Percentiles rank a stretch among this genome's conserved stretches.
phyloP scores from a whole-genome alignment of 2,329 filamentous ascomycete species.

The Aspergillus proliferans region DNA sequence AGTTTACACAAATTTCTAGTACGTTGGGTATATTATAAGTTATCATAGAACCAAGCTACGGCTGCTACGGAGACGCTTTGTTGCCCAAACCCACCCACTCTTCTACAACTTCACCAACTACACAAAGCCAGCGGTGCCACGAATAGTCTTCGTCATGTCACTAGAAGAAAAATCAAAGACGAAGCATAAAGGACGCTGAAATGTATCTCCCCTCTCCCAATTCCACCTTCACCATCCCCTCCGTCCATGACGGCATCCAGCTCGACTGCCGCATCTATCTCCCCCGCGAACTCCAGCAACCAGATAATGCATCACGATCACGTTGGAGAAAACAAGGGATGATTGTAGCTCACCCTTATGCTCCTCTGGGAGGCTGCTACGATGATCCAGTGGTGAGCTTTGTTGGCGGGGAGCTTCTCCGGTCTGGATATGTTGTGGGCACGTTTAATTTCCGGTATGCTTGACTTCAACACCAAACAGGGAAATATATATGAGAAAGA shows the following conservation, averaged over 20 bases:
- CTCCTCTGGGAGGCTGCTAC: constrained; percentile 74
- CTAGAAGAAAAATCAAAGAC: background rate
- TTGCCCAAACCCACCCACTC: too few relatives aligned
- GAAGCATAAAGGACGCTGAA: background rate
- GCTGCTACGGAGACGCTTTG: too few relatives aligned
- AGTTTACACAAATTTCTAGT: too few relatives aligned
- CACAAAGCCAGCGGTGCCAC: too few relatives aligned
- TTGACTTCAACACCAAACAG: background rate
- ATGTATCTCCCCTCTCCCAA: constrained; percentile 31
- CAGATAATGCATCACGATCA: constrained; percentile 8
- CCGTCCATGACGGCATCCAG: constrained; percentile 67
- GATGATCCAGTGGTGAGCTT: constrained; percentile 75
- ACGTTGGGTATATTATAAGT: too few relatives aligned
- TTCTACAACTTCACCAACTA: too few relatives aligned
- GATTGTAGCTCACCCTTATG: constrained; percentile 85
- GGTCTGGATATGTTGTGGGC: constrained; percentile 65
- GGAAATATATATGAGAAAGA: background rate
- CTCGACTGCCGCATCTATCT: constrained; percentile 83
- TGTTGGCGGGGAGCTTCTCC: constrained; percentile 59
- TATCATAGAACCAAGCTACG: too few relatives aligned
- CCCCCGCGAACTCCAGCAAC: constrained; percentile 38
- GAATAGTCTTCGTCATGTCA: too few relatives aligned
- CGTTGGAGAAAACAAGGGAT: constrained; percentile 45
- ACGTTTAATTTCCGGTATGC: constrained; percentile 86
- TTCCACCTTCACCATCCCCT: constrained; percentile 70